Evolutionary conservation across 78 protist species (phyloP), one percentile per base, ranked within the genome.

Genomic region (Isochrysis galbana): DNA sequence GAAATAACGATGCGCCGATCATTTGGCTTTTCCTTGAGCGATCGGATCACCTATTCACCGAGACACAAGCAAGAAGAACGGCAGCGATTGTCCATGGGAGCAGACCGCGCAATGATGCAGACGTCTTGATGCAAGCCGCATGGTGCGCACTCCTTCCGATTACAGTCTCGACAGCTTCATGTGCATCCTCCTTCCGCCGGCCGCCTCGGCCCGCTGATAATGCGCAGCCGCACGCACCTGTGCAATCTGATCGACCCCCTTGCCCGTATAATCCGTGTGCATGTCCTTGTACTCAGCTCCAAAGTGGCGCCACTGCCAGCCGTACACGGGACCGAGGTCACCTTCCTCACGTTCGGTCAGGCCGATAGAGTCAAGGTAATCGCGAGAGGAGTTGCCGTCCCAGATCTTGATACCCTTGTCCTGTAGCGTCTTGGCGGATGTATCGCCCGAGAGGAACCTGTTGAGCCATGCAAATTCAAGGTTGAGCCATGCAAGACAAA

Each of bases 301-400:
- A 61, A 96, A 98, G 94, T 98, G 99, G 25, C 99, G 93, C 99
- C 99, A 98, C 84, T 98, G 98, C 44, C 96, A 98, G 72, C 99
- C 98, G 87, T 97, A 97, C 41, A 92, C 89, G 36, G 94, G 94
- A 17, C 94, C 94, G 25, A 92, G 46, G 84, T 92, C 94, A 21
- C 89, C 89, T 14, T 2, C 94, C 67, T 83, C 55, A 3, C 92
- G 92, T 0, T 91, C 72, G 17, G 93, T 55, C 67, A 96, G 94
- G 1, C 97, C 98, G n/a, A 72, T 54, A 14, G 25, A 32, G 46
- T 96, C 97, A 36, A 97, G 95, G 90, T 48, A 97, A 26, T 93
- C 98, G 29, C 96, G 77, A 3, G 96, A 87, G 4, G 93, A 95
- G 83, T 97, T 97, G 34, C 94, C 99, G 89, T 98, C 98, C 99